Evolutionary conservation across 1,139 yeast species (phyloP).

Genomic region (Candida tunisiensis): DNA sequence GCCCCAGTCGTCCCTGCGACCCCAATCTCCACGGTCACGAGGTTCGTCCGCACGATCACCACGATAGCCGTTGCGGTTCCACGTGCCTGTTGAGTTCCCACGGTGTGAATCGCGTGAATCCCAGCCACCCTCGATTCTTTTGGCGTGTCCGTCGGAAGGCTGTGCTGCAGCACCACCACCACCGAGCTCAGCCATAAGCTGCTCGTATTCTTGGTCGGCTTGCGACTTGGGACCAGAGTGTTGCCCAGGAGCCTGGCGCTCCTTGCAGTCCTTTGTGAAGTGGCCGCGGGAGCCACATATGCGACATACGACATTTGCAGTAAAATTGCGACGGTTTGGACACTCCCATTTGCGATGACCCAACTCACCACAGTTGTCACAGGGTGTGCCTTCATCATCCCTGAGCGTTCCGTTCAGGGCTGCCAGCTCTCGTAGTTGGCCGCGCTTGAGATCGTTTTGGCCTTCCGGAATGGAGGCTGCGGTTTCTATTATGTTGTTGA

Average conservation of each 20-base stretch:
- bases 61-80: conserved; percentile 4
- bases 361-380: conserved; percentile 40
- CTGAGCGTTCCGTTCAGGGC: conserved; percentile 86
- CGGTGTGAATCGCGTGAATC: neutral
- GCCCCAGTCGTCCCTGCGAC: too few relatives aligned
- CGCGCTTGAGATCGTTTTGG: conserved; percentile 79
- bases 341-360: conserved; percentile 52
- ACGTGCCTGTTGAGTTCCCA: too few relatives aligned
- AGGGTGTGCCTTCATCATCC: conserved; percentile 51
- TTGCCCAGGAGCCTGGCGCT: too few relatives aligned
- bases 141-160: neutral
- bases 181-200: conserved; percentile 32
- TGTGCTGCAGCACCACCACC: conserved; percentile 13
- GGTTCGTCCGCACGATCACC: too few relatives aligned
- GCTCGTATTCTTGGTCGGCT: conserved; percentile 32
- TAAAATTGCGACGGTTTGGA: conserved; percentile 35
- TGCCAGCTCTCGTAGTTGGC: conserved; percentile 84
- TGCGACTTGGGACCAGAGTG: conserved; percentile 11
- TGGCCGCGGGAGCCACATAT: conserved; percentile 78
- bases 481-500: conserved; percentile 63
- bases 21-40: too few relatives aligned
- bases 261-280: conserved; percentile 71
- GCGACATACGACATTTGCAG: conserved; percentile 50
- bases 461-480: conserved; percentile 83
- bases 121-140: neutral